Percentiles rank a stretch among this genome's conserved stretches.
phyloP scores from a whole-genome alignment of 2,329 filamentous ascomycete species.

The Colletotrichum gloeosporioides region DNA sequence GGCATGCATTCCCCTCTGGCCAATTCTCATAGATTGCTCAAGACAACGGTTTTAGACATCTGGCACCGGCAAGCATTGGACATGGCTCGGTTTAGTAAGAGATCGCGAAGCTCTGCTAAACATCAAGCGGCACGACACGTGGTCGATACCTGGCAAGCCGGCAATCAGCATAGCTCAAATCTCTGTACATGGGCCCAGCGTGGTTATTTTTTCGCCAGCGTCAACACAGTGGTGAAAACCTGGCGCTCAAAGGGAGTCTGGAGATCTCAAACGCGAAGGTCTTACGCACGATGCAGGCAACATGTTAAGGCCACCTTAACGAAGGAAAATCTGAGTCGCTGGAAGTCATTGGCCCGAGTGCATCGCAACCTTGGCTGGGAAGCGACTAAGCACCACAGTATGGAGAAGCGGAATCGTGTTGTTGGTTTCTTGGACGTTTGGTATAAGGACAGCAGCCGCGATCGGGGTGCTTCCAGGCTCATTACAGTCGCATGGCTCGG shows the following conservation, averaged over 20 bases:
- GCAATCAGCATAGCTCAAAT: not conserved
- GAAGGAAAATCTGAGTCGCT: constrained; percentile 6
- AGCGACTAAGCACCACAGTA: not conserved
- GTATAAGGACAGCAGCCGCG: constrained; percentile 2
- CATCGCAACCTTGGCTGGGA: constrained; percentile 1
- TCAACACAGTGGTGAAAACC: not conserved
- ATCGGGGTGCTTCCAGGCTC: not conserved
- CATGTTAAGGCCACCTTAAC: constrained; percentile 12
- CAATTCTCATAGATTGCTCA: constrained; percentile 3
- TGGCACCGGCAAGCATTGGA: not conserved
- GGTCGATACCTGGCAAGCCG: not conserved
- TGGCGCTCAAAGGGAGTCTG: constrained; percentile 7
- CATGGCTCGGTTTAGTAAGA: not conserved
- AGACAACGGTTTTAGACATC: constrained; percentile 1
- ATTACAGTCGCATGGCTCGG: constrained; percentile 14
- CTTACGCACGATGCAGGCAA: constrained; percentile 17
- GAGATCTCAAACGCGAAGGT: constrained; percentile 10
- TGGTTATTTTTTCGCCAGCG: constrained; percentile 1
- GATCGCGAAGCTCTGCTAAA: not conserved
- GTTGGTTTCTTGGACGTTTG: not conserved
- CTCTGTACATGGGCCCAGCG: constrained; percentile 4
- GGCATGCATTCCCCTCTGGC: not conserved
- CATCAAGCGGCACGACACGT: not conserved
- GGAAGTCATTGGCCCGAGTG: constrained; percentile 6
- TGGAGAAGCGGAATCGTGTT: not conserved